phyloP scores from a whole-genome alignment of 148 eudicot species.

The Arctostaphylos glauca region DNA sequence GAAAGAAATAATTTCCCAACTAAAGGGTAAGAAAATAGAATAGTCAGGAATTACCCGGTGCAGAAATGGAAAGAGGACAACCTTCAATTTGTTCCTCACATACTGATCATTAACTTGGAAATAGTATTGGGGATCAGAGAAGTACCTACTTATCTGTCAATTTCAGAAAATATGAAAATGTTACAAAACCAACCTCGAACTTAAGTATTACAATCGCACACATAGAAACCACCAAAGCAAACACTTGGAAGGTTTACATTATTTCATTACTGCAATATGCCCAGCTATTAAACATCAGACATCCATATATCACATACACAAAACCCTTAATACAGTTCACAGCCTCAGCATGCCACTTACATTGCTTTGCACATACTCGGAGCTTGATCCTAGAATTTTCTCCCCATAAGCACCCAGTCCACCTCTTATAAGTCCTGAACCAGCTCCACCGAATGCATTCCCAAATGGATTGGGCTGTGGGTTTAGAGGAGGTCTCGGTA shows the following conservation, averaged over 20 bases:
- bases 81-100: conserved; percentile 93
- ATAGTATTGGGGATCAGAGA: conserved; percentile 94
- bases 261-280: neutral
- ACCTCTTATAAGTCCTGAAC: conserved; percentile 76
- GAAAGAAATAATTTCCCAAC: neutral
- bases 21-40: neutral
- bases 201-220: neutral
- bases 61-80: conserved; percentile 83
- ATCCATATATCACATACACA: neutral
- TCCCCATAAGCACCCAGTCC: conserved; percentile 97
- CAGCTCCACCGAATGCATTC: conserved; percentile 68
- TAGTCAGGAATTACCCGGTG: conserved; percentile 67
- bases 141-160: conserved; percentile 75
- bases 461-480: conserved; percentile 75
- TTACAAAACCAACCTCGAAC: neutral
- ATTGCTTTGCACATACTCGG: conserved; percentile 97
- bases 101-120: conserved; percentile 97
- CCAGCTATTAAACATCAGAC: neutral
- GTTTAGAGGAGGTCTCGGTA: conserved; percentile 47
- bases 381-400: conserved; percentile 84
- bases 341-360: conserved; percentile 42
- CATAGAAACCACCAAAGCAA: neutral
- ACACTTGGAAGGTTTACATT: neutral
- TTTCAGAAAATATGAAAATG: neutral
- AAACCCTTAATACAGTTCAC: neutral